Percentiles rank a stretch among this genome's conserved stretches.
phyloP scores from a whole-genome alignment of 129 eudicot genomes.

The Pittosporum tobira region DNA sequence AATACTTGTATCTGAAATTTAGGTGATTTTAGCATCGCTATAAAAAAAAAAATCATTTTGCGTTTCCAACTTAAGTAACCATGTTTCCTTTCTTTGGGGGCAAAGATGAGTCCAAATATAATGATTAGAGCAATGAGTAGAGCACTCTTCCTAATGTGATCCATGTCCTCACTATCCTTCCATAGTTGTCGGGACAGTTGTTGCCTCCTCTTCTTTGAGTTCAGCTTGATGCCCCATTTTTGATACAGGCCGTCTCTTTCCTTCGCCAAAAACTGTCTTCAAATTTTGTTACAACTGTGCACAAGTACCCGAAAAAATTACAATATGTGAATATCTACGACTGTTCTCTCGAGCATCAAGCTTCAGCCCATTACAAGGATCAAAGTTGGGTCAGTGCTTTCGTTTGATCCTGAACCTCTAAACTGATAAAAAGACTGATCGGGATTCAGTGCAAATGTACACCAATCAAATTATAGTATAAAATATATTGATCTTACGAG shows the following conservation, averaged over 20 bases:
- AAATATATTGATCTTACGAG: no score
- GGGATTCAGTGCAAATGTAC: no score
- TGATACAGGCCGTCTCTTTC: slow-evolving; percentile 42
- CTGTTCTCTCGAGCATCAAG: no score
- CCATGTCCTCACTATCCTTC: slow-evolving; percentile 51
- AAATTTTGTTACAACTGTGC: slow-evolving; percentile 36
- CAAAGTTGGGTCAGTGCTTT: no score
- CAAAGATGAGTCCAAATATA: slow-evolving; percentile 56
- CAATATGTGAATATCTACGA: no score
- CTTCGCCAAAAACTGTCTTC: slow-evolving; percentile 34
- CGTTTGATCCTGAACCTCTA: no score
- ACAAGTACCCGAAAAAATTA: no score
- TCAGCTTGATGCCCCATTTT: slow-evolving; percentile 58
- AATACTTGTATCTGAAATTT: not conserved
- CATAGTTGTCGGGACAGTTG: slow-evolving; percentile 44
- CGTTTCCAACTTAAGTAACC: slow-evolving; percentile 45
- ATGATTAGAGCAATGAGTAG: slow-evolving; percentile 53
- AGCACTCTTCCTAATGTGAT: slow-evolving; percentile 62
- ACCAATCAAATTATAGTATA: no score
- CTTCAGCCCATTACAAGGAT: no score
- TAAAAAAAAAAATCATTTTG: not conserved
- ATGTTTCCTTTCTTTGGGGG: slow-evolving; percentile 16
- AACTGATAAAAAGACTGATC: no score
- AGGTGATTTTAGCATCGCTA: no score
- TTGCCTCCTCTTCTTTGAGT: slow-evolving; percentile 53